Conservation (phyloP, 2,329 filamentous ascomycete species). For the Cladosporium phlei region DNA sequence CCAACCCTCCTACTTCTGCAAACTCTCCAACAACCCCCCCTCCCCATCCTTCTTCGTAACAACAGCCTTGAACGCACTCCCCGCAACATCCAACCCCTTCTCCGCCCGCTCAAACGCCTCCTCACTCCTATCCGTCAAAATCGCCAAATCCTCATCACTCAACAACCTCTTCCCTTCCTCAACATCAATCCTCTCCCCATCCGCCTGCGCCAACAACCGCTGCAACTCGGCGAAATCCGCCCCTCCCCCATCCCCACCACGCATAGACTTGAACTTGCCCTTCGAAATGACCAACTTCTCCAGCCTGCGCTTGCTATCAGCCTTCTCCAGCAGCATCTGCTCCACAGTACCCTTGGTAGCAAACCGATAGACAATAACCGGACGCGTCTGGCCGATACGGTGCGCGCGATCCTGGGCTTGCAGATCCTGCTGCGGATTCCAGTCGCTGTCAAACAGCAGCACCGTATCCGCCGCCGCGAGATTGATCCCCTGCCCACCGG, state of each 20-base stretch:
- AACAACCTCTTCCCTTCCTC: constrained; percentile 60
- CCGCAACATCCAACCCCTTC: constrained; percentile 68
- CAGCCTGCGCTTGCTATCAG: constrained; percentile 83
- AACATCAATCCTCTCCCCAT: constrained; percentile 60
- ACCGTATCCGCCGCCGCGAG: constrained; percentile 88
- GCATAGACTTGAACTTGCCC: constrained; percentile 64
- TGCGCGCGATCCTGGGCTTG: constrained; percentile 95
- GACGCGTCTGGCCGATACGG: constrained; percentile 85
- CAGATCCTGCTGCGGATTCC: constrained; percentile 95
- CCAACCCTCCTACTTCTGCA: constrained; percentile 34
- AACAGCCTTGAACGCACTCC: constrained; percentile 52
- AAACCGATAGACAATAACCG: constrained; percentile 88
- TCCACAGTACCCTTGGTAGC: constrained; percentile 92
- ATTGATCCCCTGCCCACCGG: constrained; percentile 93
- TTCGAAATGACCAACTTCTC: constrained; percentile 97
- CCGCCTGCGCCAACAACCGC: constrained; percentile 53
- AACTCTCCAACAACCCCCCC: constrained; percentile 45
- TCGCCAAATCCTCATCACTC: constrained; percentile 68
- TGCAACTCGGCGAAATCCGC: constrained; percentile 47
- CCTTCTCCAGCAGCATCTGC: constrained; percentile 76
- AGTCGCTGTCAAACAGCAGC: constrained; percentile 83
- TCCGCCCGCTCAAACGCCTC: constrained; percentile 69
- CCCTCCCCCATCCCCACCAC: constrained; percentile 46
- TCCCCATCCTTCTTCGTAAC: constrained; percentile 63
- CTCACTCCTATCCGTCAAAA: constrained; percentile 70